Evolutionary conservation across 306 rosid species (phyloP).

Genomic region (Dryas octopetala): DNA sequence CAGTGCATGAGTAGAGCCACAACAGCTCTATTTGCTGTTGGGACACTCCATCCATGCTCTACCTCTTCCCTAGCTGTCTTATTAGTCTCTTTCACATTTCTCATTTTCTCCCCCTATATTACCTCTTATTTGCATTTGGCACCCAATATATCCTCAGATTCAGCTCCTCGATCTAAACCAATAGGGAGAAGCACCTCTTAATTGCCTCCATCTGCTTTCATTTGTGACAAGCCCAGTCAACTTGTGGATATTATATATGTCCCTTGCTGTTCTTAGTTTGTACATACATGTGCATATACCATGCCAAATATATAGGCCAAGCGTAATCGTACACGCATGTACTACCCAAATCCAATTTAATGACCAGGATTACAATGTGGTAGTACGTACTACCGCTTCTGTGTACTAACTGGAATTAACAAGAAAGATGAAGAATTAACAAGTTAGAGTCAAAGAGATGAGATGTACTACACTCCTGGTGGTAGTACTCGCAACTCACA

Average conservation of each 20-base stretch:
- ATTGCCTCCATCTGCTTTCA: neutral
- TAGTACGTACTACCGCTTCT: constrained; percentile 6
- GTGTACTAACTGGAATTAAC: neutral
- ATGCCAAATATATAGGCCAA: neutral
- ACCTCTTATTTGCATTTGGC: neutral
- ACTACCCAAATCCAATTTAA: neutral
- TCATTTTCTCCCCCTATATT: neutral
- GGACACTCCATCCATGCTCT: constrained; percentile 82
- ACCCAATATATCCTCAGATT: too few species aligned
- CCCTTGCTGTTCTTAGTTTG: neutral
- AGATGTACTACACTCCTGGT: neutral
- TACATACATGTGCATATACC: too few species aligned
- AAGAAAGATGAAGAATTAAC: neutral
- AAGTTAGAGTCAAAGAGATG: neutral
- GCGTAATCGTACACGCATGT: neutral
- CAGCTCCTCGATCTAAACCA: neutral
- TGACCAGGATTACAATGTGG: neutral
- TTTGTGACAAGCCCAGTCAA: neutral
- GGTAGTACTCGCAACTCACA: neutral
- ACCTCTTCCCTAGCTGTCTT: constrained; percentile 54
- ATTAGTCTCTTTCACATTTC: constrained; percentile 8
- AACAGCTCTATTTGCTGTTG: constrained; percentile 44
- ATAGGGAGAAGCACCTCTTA: neutral
- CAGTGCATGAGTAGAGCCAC: constrained; percentile 89
- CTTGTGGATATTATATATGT: neutral